Evolutionary conservation across 352 stramenopile species (phyloP), one percentile per base, ranked within the genome.

Genomic region (Pythium myriotylum): DNA sequence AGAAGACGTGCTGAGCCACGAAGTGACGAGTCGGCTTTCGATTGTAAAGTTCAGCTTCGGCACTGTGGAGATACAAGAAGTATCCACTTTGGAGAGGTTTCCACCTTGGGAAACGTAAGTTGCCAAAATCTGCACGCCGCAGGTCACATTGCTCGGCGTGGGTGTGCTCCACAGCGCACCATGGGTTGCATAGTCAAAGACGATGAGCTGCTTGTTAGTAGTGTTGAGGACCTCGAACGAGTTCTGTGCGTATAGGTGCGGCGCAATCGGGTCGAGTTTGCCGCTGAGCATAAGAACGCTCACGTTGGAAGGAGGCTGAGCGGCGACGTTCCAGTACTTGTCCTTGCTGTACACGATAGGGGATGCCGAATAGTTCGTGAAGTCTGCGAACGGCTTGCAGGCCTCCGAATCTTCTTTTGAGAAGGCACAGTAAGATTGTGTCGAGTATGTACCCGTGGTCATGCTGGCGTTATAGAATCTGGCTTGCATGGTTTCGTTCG

Each of bases 1-100:
- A 27, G 83, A 66, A 0, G 52, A 33, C 4, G 70, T 70, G 42
- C 67, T 73, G 19, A 86, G 56, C n/a, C 23, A 52, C n/a, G 86
- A 70, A 22, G 79, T 87, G 19, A 73, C 79, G 8, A 52, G 41
- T 16, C 86, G 47, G 27, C 87, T 49, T 52, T 70, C 43, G 61
- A 83, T n/a, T 9, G 17, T 27, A 35, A 55, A 52, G 4, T n/a
- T 17, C 27, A 13, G 3, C 6, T 45, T 33, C 1, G 55, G 65
- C 3, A 76, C 27, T 1, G 67, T 14, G 1, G 16, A 24, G 46
- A 79, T 65, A 23, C 74, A 83, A 3, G 59, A 68, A 19, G 70
- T 76, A 54, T 77, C 51, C 9, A 76, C 50, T 2, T 22, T 39
- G 1, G 59, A 35, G 4, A 68, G 40, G 3, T 70, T 47, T 4